phyloP scores from a whole-genome alignment of 192 early-diverging fungal genomes.

The Chytriomyces confervae region DNA sequence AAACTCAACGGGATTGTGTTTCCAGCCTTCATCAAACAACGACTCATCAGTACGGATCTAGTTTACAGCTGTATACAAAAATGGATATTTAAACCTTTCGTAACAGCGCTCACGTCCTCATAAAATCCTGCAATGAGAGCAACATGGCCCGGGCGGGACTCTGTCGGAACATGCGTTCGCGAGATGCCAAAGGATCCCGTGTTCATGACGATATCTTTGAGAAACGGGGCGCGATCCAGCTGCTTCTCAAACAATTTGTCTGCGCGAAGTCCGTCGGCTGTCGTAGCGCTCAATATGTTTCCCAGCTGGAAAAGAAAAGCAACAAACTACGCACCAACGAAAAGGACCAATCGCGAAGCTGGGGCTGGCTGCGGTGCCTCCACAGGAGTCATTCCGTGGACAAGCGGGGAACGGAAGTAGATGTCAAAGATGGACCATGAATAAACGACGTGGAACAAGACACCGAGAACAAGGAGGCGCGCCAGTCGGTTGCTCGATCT shows the following conservation, averaged over 20 bases:
- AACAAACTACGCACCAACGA: constrained; percentile 67
- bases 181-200: constrained; percentile 59
- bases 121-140: constrained; percentile 97
- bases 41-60: background rate
- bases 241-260: constrained; percentile 84
- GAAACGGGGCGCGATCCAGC: constrained; percentile 52
- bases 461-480: constrained; percentile 71
- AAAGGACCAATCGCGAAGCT: constrained; percentile 84
- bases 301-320: background rate
- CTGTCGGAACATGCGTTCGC: constrained; percentile 90
- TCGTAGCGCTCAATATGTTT: background rate
- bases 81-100: constrained; percentile 66
- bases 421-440: constrained; percentile 95
- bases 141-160: constrained; percentile 96
- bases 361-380: constrained; percentile 71
- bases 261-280: constrained; percentile 91
- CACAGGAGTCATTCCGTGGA: constrained; percentile 95
- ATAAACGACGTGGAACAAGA: constrained; percentile 92
- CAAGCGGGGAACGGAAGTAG: constrained; percentile 97
- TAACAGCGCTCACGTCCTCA: constrained; percentile 97
- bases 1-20: constrained; percentile 96
- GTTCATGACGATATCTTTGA: constrained; percentile 42
- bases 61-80: constrained; percentile 3
- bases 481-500: background rate
- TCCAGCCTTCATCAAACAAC: constrained; percentile 74